phyloP scores from a whole-genome alignment of 768 basidiomycete species.

The Chalciporus piperatus region DNA sequence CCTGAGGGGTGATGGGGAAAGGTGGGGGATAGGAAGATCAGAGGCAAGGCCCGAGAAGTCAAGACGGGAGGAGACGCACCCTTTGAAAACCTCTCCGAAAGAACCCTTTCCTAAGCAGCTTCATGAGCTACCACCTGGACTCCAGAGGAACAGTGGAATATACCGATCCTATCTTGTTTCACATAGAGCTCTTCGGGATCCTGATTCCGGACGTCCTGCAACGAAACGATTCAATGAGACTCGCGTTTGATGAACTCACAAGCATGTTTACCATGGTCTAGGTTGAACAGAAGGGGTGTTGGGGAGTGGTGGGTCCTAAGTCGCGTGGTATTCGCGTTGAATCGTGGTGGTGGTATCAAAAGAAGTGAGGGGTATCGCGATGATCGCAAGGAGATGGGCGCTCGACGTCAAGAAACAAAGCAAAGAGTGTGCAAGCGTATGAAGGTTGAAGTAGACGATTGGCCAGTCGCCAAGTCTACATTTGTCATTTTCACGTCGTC shows the following conservation, averaged over 20 bases:
- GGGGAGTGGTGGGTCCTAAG: conserved; percentile 1
- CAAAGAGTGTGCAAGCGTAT: neutral
- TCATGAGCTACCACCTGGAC: conserved; percentile 18
- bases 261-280: conserved; percentile 20
- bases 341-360: neutral
- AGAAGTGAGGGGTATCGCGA: conserved; percentile 4
- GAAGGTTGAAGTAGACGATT: conserved; percentile 9
- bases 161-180: conserved; percentile 96
- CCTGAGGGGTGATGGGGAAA: conserved; percentile 38
- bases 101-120: conserved; percentile 82
- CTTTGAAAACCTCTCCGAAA: conserved; percentile 99
- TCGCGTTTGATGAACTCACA: neutral
- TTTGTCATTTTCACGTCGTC: conserved; percentile 31
- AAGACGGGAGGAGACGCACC: conserved; percentile 46
- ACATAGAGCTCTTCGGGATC: conserved; percentile 98
- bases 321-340: conserved; percentile 15
- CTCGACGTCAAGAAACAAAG: conserved; percentile 8
- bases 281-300: neutral
- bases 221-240: conserved; percentile 7
- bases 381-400: conserved; percentile 1
- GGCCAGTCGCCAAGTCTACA: too few species aligned
- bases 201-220: conserved; percentile 63
- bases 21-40: too few species aligned
- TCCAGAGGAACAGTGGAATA: conserved; percentile 19
- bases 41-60: conserved; percentile 8